Evolutionary conservation across 176 grass and related monocot genomes (phyloP).

Genomic region (Cymbopogon citratus): DNA sequence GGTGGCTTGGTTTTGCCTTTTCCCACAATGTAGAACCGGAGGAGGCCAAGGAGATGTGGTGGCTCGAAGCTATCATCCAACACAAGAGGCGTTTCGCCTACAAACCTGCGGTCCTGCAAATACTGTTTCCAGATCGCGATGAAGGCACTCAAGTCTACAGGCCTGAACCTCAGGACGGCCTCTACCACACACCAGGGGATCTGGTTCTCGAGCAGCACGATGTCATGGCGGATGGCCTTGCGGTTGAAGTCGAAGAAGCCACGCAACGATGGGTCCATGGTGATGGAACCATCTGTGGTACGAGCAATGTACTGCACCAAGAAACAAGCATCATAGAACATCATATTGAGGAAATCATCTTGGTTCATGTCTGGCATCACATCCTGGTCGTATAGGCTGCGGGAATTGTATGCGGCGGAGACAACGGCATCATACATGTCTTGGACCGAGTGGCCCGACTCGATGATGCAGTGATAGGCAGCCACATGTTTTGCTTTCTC

Average conservation of each 20-base stretch:
- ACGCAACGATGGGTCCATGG: background rate
- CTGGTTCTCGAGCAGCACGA: background rate
- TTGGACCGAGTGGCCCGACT: background rate
- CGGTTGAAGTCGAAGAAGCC: background rate
- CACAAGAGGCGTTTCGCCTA: fast-evolving
- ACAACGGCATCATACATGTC: background rate
- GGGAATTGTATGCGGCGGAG: background rate
- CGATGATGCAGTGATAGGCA: background rate
- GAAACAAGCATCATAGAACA: background rate
- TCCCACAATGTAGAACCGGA: background rate
- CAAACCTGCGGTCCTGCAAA: background rate
- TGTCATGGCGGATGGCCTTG: background rate
- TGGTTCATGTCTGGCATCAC: background rate
- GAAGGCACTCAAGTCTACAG: background rate
- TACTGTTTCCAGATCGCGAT: background rate
- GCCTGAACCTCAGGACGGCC: background rate
- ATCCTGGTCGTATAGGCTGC: background rate
- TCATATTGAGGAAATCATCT: background rate
- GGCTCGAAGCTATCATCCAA: background rate
- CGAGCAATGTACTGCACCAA: background rate
- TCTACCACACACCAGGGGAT: background rate
- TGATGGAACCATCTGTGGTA: background rate
- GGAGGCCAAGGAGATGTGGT: background rate
- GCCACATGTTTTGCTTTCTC: background rate
- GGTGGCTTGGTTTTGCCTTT: background rate